These are phyloP conservation scores for Botryotinia globosa DNA, from an alignment of 2,329 filamentous ascomycete species.

Conservation along the genomic window DNA sequence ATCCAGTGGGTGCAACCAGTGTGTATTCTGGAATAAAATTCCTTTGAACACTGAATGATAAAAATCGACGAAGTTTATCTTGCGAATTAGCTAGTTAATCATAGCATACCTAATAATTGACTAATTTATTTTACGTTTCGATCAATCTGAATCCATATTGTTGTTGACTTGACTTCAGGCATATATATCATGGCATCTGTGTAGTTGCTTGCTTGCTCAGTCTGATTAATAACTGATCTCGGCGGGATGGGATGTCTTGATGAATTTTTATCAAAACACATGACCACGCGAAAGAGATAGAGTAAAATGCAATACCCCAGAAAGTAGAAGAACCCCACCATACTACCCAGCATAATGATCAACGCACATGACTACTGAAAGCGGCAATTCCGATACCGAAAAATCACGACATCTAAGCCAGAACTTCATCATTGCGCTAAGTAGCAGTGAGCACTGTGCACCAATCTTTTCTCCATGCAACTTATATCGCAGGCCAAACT, in stretches of 20 bases:
- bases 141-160: background rate
- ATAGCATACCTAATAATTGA: conserved; percentile 16
- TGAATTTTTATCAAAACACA: background rate
- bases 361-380: background rate
- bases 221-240: background rate
- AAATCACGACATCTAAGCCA: conserved; percentile 21
- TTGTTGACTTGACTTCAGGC: background rate
- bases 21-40: conserved; percentile 1
- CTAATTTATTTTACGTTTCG: background rate
- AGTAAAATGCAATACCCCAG: background rate
- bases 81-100: background rate
- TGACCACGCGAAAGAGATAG: background rate
- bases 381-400: background rate
- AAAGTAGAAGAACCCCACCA: background rate
- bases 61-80: background rate
- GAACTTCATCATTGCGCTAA: conserved; percentile 23
- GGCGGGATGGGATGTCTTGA: background rate
- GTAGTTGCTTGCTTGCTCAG: background rate
- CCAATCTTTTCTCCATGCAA: background rate
- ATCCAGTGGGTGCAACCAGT: conserved; percentile 12
- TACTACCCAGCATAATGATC: background rate
- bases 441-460: conserved; percentile 1
- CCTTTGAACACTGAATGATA: background rate
- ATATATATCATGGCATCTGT: too few species aligned
- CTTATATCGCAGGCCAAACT: background rate